Evolutionary conservation across 2,329 filamentous ascomycete genomes (phyloP).

Genomic region (Fusarium haematococcum): DNA sequence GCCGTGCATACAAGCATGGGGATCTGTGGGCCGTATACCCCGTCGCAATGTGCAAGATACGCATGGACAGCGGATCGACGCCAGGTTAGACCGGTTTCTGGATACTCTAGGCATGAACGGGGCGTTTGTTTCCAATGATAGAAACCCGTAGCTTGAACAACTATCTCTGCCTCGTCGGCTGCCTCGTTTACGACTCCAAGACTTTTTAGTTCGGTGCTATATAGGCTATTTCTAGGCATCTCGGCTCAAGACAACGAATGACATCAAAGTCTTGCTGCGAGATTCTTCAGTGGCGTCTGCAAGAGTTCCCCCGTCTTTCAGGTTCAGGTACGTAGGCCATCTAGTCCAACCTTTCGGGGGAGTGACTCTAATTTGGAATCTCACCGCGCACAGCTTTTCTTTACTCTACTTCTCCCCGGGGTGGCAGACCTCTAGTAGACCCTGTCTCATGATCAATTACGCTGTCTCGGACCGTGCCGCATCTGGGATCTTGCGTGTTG

Average conservation of each 20-base stretch:
- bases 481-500: constrained; percentile 38
- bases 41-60: background rate
- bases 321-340: background rate
- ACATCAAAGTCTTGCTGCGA: background rate
- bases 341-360: background rate
- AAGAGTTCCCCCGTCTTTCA: background rate
- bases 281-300: background rate
- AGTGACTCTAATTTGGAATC: constrained; percentile 4
- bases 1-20: background rate
- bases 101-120: background rate
- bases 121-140: background rate
- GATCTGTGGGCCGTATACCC: background rate
- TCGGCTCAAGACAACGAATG: background rate
- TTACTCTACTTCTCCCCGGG: background rate
- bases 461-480: constrained; percentile 42
- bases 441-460: constrained; percentile 25
- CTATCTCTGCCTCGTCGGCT: background rate
- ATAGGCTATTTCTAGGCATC: background rate
- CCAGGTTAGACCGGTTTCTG: constrained; percentile 5
- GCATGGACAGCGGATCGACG: constrained; percentile 2
- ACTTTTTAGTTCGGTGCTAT: background rate
- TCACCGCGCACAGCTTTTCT: constrained; percentile 6
- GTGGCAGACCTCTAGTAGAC: constrained; percentile 1
- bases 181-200: background rate
- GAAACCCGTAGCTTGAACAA: background rate